Evolutionary conservation across 768 basidiomycete genomes (phyloP).

Genomic region (Leccinellum luteum): DNA sequence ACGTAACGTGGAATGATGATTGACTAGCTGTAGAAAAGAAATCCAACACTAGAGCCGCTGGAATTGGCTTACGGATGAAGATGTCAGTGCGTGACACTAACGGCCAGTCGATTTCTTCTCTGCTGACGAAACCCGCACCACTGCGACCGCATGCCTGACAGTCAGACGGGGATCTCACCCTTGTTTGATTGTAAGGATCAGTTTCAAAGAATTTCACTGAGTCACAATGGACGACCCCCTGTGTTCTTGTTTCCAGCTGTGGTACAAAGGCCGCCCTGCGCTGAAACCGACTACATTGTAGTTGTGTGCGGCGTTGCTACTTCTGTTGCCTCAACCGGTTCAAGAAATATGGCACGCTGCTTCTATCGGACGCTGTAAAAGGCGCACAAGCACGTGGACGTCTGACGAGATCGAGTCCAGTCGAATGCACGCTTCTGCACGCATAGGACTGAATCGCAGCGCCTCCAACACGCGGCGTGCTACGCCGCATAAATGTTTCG

Average conservation of each 20-base stretch:
- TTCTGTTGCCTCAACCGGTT: background rate
- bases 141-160: background rate
- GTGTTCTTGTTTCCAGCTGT: background rate
- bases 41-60: background rate
- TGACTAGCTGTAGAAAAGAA: background rate
- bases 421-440: too few relatives aligned
- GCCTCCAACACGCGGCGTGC: too few relatives aligned
- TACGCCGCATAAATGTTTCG: too few relatives aligned
- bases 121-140: background rate
- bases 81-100: background rate
- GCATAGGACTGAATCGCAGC: too few relatives aligned
- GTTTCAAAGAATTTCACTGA: background rate
- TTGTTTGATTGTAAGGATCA: background rate
- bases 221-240: background rate
- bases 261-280: background rate
- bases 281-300: background rate
- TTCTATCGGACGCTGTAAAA: background rate
- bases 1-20: background rate
- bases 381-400: background rate
- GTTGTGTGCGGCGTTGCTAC: too few relatives aligned
- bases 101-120: background rate
- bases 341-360: background rate
- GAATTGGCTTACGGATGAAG: background rate
- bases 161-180: background rate
- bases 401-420: too few relatives aligned